Base-by-base conservation (phyloP, 192 early-diverging fungal species). In the Dimargaris xerosporica region DNA sequence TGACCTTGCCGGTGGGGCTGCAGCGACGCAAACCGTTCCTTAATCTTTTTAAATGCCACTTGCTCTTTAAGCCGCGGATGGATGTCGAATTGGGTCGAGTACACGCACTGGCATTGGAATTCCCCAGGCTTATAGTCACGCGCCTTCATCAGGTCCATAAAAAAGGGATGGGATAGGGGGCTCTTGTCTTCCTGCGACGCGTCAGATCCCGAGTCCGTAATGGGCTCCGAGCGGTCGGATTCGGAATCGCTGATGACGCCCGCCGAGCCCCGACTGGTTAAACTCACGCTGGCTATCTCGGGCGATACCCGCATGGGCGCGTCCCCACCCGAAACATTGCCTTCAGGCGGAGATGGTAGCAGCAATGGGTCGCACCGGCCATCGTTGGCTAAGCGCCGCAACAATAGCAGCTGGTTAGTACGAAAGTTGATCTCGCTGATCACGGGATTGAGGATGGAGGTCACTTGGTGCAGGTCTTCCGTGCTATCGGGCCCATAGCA, bases 331-430 rank as follows among this genome's bases (percentile, higher is more conserved):
- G 23, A n/a, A 17, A 21, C 25, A 23, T 21, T 10, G 9, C 21
- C 50, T 52, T 52, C 50, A 11, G 28, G 17, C 9, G 54, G 28
- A 10, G 25, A 17, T 21, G 58, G 58, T 41, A 60, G 43, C 23
- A 60, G 43, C 30, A 60, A 43, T 19, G 25, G n/a, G 43, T 41
- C 21, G 23, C 39, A 41, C 7, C 58, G 58, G 42, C 39, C 6
- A 2, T 41, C 41, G 7, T 6, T 23, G 13, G n/a, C 58, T 11
- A 60, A 21, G 58, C 41, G 58, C 30, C 58, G 58, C 26, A 60
- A 43, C 7, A 60, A 41, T 19, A 60, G n/a, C n/a, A 60, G 19
- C 58, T 60, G 58, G 58, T 60, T 60, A 44, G 58, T 60, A 11
- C 25, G 42, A 44, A 60, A 60, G 42, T 60, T 60, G 58, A 60